A percentile compares a stretch with the other conserved stretches of the same genome.
Evolutionary conservation across 2,329 filamentous ascomycete genomes (phyloP).

Genomic region (Dothidotthia symphoricarpi): DNA sequence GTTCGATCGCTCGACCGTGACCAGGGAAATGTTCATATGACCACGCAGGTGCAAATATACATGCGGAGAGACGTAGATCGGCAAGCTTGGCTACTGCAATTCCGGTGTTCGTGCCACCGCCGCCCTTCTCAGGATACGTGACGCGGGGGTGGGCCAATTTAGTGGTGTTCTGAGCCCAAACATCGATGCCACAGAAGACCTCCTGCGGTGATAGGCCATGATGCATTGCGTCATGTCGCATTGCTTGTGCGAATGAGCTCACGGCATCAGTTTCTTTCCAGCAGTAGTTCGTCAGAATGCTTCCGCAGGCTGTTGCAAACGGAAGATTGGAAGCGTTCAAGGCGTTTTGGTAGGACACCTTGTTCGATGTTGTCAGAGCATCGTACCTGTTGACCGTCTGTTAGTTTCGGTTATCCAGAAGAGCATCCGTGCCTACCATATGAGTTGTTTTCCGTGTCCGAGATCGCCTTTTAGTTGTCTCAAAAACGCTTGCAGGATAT

Average conservation of each 20-base stretch:
- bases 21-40: conserved; percentile 47
- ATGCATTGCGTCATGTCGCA: conserved; percentile 19
- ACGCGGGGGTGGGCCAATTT: conserved; percentile 29
- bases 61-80: conserved; percentile 38
- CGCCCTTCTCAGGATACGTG: conserved; percentile 41
- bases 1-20: conserved; percentile 27
- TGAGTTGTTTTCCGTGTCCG: conserved; percentile 30
- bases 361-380: conserved; percentile 45
- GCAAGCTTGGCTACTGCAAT: conserved; percentile 42
- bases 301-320: conserved; percentile 42
- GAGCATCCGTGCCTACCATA: conserved; percentile 39
- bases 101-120: conserved; percentile 46
- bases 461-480: conserved; percentile 36
- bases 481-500: conserved; percentile 40
- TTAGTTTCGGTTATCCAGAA: background rate
- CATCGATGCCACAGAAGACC: conserved; percentile 47
- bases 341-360: conserved; percentile 47
- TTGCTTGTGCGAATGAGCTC: conserved; percentile 14
- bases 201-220: conserved; percentile 23
- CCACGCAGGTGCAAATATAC: conserved; percentile 50
- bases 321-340: conserved; percentile 41
- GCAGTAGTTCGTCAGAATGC: conserved; percentile 48
- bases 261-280: conserved; percentile 39
- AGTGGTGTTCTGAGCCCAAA: conserved; percentile 47
- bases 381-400: conserved; percentile 43